Percentiles rank a stretch among this genome's conserved stretches.
These are phyloP conservation scores for Serendipita vermifera DNA, from an alignment of 768 basidiomycete genomes.

Conservation along the genomic window DNA sequence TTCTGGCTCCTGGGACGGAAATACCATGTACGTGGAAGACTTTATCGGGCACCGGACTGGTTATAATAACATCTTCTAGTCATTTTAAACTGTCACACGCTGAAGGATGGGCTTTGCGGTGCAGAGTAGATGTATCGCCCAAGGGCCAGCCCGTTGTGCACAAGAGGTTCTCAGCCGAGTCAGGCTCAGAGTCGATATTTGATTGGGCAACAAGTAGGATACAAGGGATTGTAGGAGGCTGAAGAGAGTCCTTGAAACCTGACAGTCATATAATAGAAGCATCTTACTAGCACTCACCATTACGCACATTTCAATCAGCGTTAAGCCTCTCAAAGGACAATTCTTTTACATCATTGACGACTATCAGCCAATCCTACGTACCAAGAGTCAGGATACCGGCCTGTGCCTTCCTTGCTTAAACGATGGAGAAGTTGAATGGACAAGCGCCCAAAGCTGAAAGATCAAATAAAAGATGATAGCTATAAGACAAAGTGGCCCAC, in stretches of 20 bases:
- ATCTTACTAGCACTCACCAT: no score
- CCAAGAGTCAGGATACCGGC: no score
- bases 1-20: conserved; percentile 2
- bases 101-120: neutral
- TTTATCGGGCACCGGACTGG: no score
- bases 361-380: no score
- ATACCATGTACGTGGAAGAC: neutral
- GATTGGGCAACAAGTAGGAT: neutral
- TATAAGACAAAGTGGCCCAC: neutral
- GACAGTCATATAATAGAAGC: no score
- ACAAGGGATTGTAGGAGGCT: neutral
- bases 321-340: no score
- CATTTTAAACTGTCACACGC: neutral
- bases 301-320: no score
- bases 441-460: no score
- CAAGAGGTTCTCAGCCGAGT: neutral
- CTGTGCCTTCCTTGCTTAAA: no score
- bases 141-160: neutral
- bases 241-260: neutral
- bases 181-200: neutral
- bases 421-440: no score
- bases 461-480: neutral
- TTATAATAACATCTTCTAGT: neutral
- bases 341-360: no score
- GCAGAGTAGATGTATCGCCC: neutral